Evolutionary conservation across 768 basidiomycete species (phyloP), one percentile per base, ranked within the genome.

Genomic region (Chlorophyllum brunneum): DNA sequence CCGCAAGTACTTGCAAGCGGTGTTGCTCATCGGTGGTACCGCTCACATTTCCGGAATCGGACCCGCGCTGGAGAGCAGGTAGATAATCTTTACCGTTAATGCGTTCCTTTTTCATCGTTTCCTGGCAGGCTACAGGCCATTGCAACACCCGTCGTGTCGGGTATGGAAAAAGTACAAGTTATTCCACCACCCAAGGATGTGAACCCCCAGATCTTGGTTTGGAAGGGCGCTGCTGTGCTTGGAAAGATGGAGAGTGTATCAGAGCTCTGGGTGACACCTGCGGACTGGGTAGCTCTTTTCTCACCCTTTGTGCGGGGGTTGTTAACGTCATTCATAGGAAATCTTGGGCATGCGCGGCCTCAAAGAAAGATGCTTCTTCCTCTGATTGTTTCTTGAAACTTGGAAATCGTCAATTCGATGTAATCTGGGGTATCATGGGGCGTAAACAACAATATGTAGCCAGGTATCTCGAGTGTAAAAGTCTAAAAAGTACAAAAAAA

Each of bases 151-250:
- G 67, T 95, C 36, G 85, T 91, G 13, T 78, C 80, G 13, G 85
- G 84, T 62, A 91, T 94, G 83, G 86, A 89, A 63, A 89, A 88
- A 60, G 88, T 95, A 5, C 83, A 87, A 58, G 90, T 97, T 54
- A 88, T 98, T 40, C 91, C 93, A n/a, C 88, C 93, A 2, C 94
- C 95, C 1, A 88, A 94, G 65, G 92, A 93, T 55, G 81, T 98
- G 38, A 94, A 98, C 67, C 92, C 92, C 4, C 80, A 83, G 22
- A 84, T 92, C 31, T 78, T 98, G 27, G 85, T 84, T 13, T 99
- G 97, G 97, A 98, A 98, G 67, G 97, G 97, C 8, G 92, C 87
- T 5, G 82, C 87, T 6, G 92, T 95, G 10, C 80, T 98, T 36
- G 90, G 86, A 23, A 91, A 92, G 68, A 88, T 98, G 81, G 97